Conservation (phyloP, 495 filamentous ascomycete species). For the Cladorrhinum samala region DNA sequence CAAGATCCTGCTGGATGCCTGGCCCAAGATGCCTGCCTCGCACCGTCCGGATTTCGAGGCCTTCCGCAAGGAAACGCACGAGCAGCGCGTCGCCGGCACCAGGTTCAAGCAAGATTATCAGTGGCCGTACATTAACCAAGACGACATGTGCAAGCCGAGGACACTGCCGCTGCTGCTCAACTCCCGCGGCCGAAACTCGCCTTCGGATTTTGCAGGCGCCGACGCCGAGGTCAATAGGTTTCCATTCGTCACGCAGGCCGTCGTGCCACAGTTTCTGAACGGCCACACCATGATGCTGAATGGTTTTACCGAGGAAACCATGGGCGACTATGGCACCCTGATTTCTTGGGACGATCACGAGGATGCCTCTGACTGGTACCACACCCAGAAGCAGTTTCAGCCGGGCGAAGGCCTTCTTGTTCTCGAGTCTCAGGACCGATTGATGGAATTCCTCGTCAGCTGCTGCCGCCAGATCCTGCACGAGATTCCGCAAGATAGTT, state of each 20-base stretch:
- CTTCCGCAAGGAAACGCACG: slow-evolving; percentile 23
- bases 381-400: slow-evolving; percentile 10
- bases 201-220: slow-evolving; percentile 33
- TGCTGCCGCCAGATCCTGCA: slow-evolving; percentile 37
- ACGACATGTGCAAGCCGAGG: slow-evolving; percentile 44
- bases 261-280: slow-evolving; percentile 34
- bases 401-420: slow-evolving; percentile 41
- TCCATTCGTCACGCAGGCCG: slow-evolving; percentile 19
- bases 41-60: slow-evolving; percentile 50
- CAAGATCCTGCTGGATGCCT: slow-evolving; percentile 35
- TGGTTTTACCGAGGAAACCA: slow-evolving; percentile 14
- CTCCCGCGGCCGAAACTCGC: slow-evolving; percentile 38
- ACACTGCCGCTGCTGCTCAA: slow-evolving; percentile 45
- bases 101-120: slow-evolving; percentile 26
- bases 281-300: slow-evolving; percentile 39
- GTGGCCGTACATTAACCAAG: slow-evolving; percentile 54
- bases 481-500: slow-evolving; percentile 10
- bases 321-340: slow-evolving; percentile 41
- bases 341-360: slow-evolving; percentile 32
- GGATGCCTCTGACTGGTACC: slow-evolving; percentile 5
- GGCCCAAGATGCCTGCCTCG: slow-evolving; percentile 42
- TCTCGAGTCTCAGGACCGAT: slow-evolving; percentile 40
- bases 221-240: slow-evolving; percentile 32
- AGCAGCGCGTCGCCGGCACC: slow-evolving; percentile 3
- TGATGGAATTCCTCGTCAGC: slow-evolving; percentile 39